A percentile compares a stretch with the other conserved stretches of the same genome.
Evolutionary conservation across 164 flowering plant genomes (phyloP).

Genomic region (Vitis riparia): DNA sequence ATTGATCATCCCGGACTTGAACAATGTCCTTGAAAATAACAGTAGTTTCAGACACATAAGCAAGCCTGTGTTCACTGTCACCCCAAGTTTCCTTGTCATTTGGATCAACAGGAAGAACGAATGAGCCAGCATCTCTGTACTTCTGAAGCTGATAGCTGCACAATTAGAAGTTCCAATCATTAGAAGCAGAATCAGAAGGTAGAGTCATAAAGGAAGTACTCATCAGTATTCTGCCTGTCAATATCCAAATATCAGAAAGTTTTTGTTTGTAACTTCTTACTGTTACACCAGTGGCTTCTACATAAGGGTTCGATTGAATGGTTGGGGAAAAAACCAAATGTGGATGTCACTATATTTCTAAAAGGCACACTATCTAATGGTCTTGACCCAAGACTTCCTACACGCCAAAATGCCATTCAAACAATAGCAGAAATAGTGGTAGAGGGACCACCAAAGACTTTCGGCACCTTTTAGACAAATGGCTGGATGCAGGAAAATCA

Average conservation of each 20-base stretch:
- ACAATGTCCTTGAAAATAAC: constrained; percentile 92
- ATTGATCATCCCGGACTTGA: constrained; percentile 90
- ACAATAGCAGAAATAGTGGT: constrained; percentile 5
- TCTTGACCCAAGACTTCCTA: neutral
- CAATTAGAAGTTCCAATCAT: neutral
- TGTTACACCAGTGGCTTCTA: neutral
- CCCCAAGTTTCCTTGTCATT: constrained; percentile 96
- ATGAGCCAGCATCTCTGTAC: constrained; percentile 89
- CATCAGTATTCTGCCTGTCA: too few relatives aligned
- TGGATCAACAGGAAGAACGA: constrained; percentile 91
- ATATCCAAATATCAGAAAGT: too few relatives aligned
- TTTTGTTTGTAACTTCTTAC: too few relatives aligned
- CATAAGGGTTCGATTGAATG: neutral
- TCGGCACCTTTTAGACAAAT: neutral
- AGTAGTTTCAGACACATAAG: constrained; percentile 95
- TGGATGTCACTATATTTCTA: neutral
- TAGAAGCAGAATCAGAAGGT: neutral
- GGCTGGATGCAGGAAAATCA: neutral
- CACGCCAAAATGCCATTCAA: neutral
- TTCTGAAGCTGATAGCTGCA: constrained; percentile 97
- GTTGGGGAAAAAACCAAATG: neutral
- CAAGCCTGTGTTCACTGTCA: constrained; percentile 96
- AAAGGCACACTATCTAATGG: neutral
- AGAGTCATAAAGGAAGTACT: too few relatives aligned
- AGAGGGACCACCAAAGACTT: constrained; percentile 1